phyloP scores from a whole-genome alignment of 345 rosid genomes.

The Trapa incisa region DNA sequence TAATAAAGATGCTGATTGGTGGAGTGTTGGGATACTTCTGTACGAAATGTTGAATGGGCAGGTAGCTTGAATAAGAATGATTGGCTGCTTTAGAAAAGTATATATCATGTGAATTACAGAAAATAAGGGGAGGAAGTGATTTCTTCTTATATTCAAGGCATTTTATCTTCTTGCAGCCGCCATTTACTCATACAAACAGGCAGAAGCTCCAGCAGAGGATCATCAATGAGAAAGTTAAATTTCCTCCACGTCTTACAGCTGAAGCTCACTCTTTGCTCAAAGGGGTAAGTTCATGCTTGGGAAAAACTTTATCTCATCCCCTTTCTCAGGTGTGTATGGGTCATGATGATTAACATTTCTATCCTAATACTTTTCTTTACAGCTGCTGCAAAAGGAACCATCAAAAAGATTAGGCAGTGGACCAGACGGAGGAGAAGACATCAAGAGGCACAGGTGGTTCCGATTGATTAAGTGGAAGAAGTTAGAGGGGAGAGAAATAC shows the following conservation, averaged over 20 bases:
- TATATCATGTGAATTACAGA: background rate
- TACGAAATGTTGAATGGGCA: constrained; percentile 66
- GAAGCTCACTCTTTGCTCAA: constrained; percentile 67
- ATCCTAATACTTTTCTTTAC: constrained; percentile 5
- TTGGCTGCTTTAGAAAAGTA: background rate
- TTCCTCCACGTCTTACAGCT: constrained; percentile 43
- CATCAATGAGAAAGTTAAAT: constrained; percentile 53
- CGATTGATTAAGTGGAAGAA: constrained; percentile 58
- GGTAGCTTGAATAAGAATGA: constrained; percentile 16
- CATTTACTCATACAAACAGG: constrained; percentile 45
- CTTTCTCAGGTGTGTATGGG: constrained; percentile 1
- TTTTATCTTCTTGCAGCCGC: constrained; percentile 29
- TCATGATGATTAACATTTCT: constrained; percentile 2
- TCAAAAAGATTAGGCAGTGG: constrained; percentile 59
- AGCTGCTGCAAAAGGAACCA: constrained; percentile 64
- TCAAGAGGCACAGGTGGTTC: constrained; percentile 61
- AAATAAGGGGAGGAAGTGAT: background rate
- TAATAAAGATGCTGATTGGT: constrained; percentile 69
- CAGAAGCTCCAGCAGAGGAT: constrained; percentile 65
- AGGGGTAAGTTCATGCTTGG: constrained; percentile 32
- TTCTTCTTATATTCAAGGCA: background rate
- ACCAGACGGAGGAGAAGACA: constrained; percentile 43
- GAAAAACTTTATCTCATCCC: background rate
- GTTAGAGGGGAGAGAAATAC: constrained; percentile 43
- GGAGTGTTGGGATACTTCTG: constrained; percentile 55